Conservation (phyloP, 352 stramenopile genomes). For the Globisporangium lucens region DNA sequence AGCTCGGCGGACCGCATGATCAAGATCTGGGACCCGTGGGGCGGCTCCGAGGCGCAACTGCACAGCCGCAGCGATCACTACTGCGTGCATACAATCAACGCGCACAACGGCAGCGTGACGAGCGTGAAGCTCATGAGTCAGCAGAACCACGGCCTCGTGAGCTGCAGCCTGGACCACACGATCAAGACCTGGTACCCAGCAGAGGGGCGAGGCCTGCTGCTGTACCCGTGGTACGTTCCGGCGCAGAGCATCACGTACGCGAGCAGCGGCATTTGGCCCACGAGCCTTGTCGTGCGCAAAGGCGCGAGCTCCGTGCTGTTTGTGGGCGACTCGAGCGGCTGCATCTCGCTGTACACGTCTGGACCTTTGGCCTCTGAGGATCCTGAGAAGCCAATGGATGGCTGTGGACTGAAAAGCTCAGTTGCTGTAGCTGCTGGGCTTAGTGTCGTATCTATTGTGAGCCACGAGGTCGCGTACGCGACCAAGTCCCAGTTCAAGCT, state of each 20-base stretch:
- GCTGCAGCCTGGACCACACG: constrained; percentile 64
- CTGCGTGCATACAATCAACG: constrained; percentile 66
- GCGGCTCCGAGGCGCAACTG: constrained; percentile 35
- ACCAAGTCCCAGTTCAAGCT: constrained; percentile 48
- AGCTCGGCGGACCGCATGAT: constrained; percentile 66
- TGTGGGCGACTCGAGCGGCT: constrained; percentile 58
- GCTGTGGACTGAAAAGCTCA: not conserved
- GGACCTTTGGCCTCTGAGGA: not conserved
- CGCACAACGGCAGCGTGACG: constrained; percentile 53
- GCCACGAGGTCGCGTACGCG: constrained; percentile 13
- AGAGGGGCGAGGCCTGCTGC: constrained; percentile 49
- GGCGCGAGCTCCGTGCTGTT: constrained; percentile 47
- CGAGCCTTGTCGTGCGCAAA: constrained; percentile 48
- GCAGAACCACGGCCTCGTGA: constrained; percentile 53
- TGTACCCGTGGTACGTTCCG: constrained; percentile 68
- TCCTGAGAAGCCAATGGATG: not conserved
- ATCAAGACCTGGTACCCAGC: constrained; percentile 66
- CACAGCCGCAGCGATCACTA: constrained; percentile 29
- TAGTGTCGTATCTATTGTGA: not conserved
- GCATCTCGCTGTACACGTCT: constrained; percentile 54
- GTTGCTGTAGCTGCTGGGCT: not conserved
- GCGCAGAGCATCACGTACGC: constrained; percentile 52
- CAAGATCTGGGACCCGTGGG: constrained; percentile 72
- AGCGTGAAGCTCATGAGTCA: constrained; percentile 42
- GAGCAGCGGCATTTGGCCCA: constrained; percentile 58